These are phyloP conservation scores for Huntiella moniliformis DNA, from an alignment of 2,329 filamentous ascomycete genomes.

Conservation along the genomic window DNA sequence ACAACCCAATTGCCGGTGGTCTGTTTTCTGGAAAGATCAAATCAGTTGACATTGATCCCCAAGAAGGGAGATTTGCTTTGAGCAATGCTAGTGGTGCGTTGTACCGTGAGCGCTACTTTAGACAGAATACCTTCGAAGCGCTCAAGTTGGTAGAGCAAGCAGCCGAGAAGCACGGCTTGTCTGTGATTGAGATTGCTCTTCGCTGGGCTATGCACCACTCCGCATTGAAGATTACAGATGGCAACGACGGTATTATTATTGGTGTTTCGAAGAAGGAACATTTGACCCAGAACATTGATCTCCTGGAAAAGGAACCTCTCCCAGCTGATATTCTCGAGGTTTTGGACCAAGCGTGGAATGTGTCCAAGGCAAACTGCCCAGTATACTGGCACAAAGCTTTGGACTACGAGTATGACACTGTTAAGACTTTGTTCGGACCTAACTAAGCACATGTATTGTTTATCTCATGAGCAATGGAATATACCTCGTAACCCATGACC, in stretches of 20 bases:
- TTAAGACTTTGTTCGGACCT: slow-evolving; percentile 36
- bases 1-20: slow-evolving; percentile 68
- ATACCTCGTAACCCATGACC: neutral
- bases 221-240: slow-evolving; percentile 29
- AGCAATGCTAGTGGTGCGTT: slow-evolving; percentile 29
- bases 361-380: slow-evolving; percentile 39
- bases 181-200: slow-evolving; percentile 53
- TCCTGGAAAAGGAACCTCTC: slow-evolving; percentile 50
- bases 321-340: slow-evolving; percentile 57
- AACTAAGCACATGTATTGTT: slow-evolving; percentile 13
- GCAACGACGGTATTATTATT: slow-evolving; percentile 41
- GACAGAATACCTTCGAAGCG: slow-evolving; percentile 43
- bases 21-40: slow-evolving; percentile 68
- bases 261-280: slow-evolving; percentile 39
- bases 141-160: slow-evolving; percentile 49
- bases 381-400: slow-evolving; percentile 42
- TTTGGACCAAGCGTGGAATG: slow-evolving; percentile 59
- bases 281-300: slow-evolving; percentile 36
- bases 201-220: slow-evolving; percentile 60
- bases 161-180: slow-evolving; percentile 46
- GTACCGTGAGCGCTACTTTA: slow-evolving; percentile 56
- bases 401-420: slow-evolving; percentile 47
- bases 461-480: neutral
- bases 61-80: slow-evolving; percentile 52
- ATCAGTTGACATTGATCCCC: slow-evolving; percentile 39